These are phyloP conservation scores for Alternaria rosae DNA, from an alignment of 2,329 filamentous ascomycete species.

Conservation along the genomic window DNA sequence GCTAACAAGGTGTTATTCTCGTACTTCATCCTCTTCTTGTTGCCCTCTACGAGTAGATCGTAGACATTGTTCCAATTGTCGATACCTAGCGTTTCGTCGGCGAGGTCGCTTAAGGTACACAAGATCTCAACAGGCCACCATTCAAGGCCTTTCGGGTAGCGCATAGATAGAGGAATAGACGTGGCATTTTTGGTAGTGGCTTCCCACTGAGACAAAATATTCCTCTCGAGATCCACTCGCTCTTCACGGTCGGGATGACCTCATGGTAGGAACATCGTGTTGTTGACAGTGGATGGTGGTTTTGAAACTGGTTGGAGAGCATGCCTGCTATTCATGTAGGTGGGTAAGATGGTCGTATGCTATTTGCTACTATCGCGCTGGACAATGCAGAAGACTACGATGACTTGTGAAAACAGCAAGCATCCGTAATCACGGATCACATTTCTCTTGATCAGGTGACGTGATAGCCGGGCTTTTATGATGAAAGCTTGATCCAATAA, in stretches of 20 bases:
- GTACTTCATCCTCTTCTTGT: neutral
- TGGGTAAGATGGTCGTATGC: neutral
- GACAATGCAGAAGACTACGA: neutral
- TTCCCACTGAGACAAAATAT: neutral
- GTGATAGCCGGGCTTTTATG: neutral
- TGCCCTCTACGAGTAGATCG: neutral
- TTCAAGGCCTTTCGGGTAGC: neutral
- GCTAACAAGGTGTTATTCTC: neutral
- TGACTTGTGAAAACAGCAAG: neutral
- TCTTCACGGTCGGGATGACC: neutral
- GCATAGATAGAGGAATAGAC: neutral
- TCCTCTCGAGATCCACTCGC: neutral
- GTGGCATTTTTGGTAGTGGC: neutral
- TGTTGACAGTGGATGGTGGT: neutral
- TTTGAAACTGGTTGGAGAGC: neutral
- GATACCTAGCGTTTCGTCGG: neutral
- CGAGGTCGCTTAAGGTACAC: neutral
- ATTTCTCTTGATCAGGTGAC: neutral
- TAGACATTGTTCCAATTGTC: neutral
- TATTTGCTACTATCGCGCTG: neutral
- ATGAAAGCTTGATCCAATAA: neutral
- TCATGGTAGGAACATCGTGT: neutral
- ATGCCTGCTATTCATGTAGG: neutral
- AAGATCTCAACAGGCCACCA: neutral
- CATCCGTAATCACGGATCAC: neutral